Conservation (phyloP, 2,329 filamentous ascomycete genomes). For the Ceratocystis alfenasii region DNA sequence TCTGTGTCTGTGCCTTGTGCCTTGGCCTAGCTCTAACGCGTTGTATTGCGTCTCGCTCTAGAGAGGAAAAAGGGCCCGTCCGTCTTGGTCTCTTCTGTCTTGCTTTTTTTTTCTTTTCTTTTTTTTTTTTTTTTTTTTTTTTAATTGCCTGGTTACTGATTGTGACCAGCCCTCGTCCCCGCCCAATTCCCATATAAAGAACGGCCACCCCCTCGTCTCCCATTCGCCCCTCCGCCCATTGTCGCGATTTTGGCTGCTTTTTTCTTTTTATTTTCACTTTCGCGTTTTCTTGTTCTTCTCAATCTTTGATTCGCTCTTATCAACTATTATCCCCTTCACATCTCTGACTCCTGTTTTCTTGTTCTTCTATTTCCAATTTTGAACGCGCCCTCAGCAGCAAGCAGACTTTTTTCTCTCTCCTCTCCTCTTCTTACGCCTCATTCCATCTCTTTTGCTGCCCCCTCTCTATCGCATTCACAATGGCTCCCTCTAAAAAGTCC, state of each 20-base stretch:
- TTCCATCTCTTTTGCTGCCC: not conserved
- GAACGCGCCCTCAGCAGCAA: too few species aligned
- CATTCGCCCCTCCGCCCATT: constrained; percentile 34
- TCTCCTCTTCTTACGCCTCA: not conserved
- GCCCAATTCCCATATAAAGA: constrained; percentile 50
- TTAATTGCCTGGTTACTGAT: constrained; percentile 17
- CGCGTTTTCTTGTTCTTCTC: constrained; percentile 24
- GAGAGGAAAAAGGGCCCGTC: not conserved
- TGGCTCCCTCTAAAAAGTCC: constrained; percentile 48
- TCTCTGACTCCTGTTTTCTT: too few species aligned
- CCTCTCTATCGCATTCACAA: constrained; percentile 30
- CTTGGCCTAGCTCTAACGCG: too few species aligned
- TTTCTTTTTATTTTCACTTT: constrained; percentile 25
- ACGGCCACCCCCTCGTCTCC: constrained; percentile 32
- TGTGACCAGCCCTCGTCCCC: constrained; percentile 39
- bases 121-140: constrained; percentile 6
- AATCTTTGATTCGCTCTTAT: constrained; percentile 25
- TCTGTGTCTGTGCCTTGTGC: too few species aligned
- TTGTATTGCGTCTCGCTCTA: too few species aligned
- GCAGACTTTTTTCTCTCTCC: not conserved
- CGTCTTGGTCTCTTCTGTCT: not conserved
- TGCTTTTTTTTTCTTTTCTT: too few species aligned
- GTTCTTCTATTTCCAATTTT: too few species aligned
- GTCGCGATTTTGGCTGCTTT: constrained; percentile 29
- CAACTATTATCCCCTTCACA: not conserved